Percentiles rank a stretch among this genome's conserved stretches.
Conservation (phyloP, 108 stramenopile genomes). For the Mediolabrus comicus region DNA sequence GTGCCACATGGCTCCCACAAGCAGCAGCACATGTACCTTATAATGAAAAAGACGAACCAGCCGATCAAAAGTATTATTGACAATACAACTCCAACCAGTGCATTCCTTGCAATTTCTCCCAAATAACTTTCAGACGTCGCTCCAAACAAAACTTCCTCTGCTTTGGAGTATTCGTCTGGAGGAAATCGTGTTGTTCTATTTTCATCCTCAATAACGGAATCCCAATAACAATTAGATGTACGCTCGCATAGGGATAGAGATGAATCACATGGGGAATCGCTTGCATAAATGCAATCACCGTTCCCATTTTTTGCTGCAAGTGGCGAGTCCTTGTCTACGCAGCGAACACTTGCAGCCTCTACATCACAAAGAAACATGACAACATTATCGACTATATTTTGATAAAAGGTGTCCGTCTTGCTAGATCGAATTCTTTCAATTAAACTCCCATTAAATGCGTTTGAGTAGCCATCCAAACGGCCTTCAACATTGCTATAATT, state of each 20-base stretch:
- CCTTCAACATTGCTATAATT: slow-evolving; percentile 5
- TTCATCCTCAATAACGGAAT: slow-evolving; percentile 22
- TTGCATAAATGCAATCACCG: slow-evolving; percentile 29
- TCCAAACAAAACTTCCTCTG: slow-evolving; percentile 15
- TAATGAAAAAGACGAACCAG: slow-evolving; percentile 44
- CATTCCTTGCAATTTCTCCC: slow-evolving; percentile 11
- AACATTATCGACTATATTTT: slow-evolving; percentile 32
- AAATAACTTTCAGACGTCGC: slow-evolving; percentile 22
- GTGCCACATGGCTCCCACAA: slow-evolving; percentile 29
- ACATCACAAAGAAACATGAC: slow-evolving; percentile 45
- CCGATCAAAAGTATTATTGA: slow-evolving; percentile 24
- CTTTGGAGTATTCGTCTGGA: slow-evolving; percentile 21
- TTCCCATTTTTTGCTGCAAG: slow-evolving; percentile 41
- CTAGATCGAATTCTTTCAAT: slow-evolving; percentile 13
- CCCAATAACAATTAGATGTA: slow-evolving; percentile 53
- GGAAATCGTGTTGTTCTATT: slow-evolving; percentile 44
- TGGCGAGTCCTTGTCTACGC: slow-evolving; percentile 26
- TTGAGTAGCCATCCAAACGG: slow-evolving; percentile 22
- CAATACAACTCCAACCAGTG: slow-evolving; percentile 19
- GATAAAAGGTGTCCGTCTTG: slow-evolving; percentile 36
- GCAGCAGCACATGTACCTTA: slow-evolving; percentile 50
- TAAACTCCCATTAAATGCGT: background rate
- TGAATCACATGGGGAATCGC: slow-evolving; percentile 37
- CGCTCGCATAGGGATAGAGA: slow-evolving; percentile 37
- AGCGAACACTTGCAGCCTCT: slow-evolving; percentile 27